These are phyloP conservation scores for Yarrowia bubula DNA, from an alignment of 805 yeast species.

Conservation along the genomic window DNA sequence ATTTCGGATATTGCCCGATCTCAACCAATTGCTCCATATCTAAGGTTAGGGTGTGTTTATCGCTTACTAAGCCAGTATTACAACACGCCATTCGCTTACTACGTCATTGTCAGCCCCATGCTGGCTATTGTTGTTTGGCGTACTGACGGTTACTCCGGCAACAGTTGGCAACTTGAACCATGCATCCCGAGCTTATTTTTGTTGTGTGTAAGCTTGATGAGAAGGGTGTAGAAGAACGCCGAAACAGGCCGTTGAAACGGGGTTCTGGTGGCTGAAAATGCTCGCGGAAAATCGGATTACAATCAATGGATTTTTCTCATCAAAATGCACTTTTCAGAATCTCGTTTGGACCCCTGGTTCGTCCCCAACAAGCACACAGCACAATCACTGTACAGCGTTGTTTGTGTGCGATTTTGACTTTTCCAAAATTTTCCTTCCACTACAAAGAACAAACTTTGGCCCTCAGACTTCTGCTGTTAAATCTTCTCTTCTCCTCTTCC, in stretches of 20 bases:
- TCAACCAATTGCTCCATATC: too few relatives aligned
- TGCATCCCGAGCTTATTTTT: neutral
- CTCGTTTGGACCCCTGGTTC: too few relatives aligned
- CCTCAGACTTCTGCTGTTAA: neutral
- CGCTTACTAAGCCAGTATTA: too few relatives aligned
- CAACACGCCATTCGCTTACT: too few relatives aligned
- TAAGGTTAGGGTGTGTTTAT: too few relatives aligned
- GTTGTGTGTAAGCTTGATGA: slow-evolving; percentile 1
- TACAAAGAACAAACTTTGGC: neutral
- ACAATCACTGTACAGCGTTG: slow-evolving; percentile 19
- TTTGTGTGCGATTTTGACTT: slow-evolving; percentile 15
- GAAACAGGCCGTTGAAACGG: too few relatives aligned
- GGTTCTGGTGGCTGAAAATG: too few relatives aligned
- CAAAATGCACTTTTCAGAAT: neutral
- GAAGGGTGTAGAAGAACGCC: neutral
- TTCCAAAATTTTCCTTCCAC: slow-evolving; percentile 21
- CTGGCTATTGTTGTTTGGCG: too few relatives aligned
- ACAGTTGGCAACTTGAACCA: neutral
- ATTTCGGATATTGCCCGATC: too few relatives aligned
- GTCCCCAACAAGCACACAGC: too few relatives aligned
- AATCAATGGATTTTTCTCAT: neutral
- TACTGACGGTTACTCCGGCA: slow-evolving; percentile 21
- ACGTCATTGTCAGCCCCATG: too few relatives aligned
- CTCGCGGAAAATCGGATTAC: too few relatives aligned
- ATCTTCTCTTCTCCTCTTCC: slow-evolving; percentile 24